phyloP scores from a whole-genome alignment of 2,329 filamentous ascomycete genomes.

The Trichoderma sp. region DNA sequence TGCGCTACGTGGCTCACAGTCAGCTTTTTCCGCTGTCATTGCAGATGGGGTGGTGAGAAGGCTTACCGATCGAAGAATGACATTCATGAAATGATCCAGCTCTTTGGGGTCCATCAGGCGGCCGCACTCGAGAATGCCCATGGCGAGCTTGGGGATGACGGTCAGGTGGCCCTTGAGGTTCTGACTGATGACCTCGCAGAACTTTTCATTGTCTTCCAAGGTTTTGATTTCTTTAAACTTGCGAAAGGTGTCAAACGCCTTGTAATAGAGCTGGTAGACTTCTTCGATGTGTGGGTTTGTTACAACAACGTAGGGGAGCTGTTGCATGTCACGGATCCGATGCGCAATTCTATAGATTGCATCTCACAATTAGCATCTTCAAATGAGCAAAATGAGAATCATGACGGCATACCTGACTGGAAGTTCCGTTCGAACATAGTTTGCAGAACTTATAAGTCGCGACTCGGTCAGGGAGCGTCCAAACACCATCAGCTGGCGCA shows the following conservation, averaged over 20 bases:
- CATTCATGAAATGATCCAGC: slow-evolving; percentile 94
- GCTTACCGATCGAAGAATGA: slow-evolving; percentile 78
- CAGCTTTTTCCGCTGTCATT: neutral
- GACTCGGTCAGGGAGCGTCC: slow-evolving; percentile 88
- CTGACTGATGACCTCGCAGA: slow-evolving; percentile 75
- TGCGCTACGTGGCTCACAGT: slow-evolving; percentile 56
- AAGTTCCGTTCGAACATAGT: slow-evolving; percentile 94
- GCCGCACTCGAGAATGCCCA: slow-evolving; percentile 89
- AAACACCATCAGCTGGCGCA: slow-evolving; percentile 96
- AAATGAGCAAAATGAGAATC: neutral
- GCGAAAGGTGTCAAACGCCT: slow-evolving; percentile 89
- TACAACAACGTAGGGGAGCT: slow-evolving; percentile 89
- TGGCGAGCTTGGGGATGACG: slow-evolving; percentile 90
- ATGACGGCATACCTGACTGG: slow-evolving; percentile 26
- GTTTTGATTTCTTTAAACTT: slow-evolving; percentile 79
- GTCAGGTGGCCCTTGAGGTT: slow-evolving; percentile 85
- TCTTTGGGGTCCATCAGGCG: slow-evolving; percentile 76
- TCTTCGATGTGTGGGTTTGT: slow-evolving; percentile 92
- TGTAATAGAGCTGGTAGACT: slow-evolving; percentile 95
- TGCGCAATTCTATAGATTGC: slow-evolving; percentile 68
- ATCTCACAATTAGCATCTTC: neutral
- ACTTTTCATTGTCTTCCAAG: slow-evolving; percentile 82
- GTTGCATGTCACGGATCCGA: slow-evolving; percentile 95
- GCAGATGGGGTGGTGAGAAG: no score
- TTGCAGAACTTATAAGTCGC: slow-evolving; percentile 87